Percentiles rank a stretch among this genome's conserved stretches.
These are phyloP conservation scores for Diutina pseudorugosa DNA, from an alignment of 1,139 yeast species.

Conservation along the genomic window DNA sequence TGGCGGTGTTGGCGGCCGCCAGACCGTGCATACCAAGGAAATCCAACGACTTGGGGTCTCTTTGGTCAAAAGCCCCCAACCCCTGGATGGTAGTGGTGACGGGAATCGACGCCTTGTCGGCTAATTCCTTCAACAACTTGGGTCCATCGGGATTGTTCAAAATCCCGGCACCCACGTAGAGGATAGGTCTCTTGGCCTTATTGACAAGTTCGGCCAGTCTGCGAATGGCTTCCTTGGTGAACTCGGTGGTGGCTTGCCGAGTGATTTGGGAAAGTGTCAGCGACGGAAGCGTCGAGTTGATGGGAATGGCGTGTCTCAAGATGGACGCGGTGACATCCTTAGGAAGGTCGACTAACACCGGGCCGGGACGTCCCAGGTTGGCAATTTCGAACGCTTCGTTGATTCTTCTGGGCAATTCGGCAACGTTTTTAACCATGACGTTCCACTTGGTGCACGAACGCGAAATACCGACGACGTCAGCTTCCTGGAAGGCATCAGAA, in stretches of 20 bases:
- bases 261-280: constrained; percentile 65
- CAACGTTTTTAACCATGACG: constrained; percentile 92
- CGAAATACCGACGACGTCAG: constrained; percentile 93
- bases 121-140: constrained; percentile 59
- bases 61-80: constrained; percentile 88
- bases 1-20: constrained; percentile 89
- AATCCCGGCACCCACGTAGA: constrained; percentile 90
- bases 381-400: constrained; percentile 98
- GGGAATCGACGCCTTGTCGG: constrained; percentile 87
- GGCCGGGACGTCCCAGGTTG: constrained; percentile 93
- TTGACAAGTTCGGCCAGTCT: constrained; percentile 73
- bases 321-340: constrained; percentile 95
- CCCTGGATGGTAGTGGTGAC: constrained; percentile 94
- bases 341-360: constrained; percentile 93
- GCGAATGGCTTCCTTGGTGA: constrained; percentile 60
- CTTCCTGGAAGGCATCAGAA: constrained; percentile 98
- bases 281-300: constrained; percentile 75
- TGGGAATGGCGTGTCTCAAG: constrained; percentile 77
- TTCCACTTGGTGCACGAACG: constrained; percentile 98
- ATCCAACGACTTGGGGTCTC: constrained; percentile 80
- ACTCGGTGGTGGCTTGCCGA: constrained; percentile 59
- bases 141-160: constrained; percentile 79
- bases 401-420: constrained; percentile 88
- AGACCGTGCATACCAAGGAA: constrained; percentile 98
- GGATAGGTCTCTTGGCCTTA: constrained; percentile 74